Evolutionary conservation across 140 eudicot species (phyloP).

Genomic region (Bidens hawaiensis): DNA sequence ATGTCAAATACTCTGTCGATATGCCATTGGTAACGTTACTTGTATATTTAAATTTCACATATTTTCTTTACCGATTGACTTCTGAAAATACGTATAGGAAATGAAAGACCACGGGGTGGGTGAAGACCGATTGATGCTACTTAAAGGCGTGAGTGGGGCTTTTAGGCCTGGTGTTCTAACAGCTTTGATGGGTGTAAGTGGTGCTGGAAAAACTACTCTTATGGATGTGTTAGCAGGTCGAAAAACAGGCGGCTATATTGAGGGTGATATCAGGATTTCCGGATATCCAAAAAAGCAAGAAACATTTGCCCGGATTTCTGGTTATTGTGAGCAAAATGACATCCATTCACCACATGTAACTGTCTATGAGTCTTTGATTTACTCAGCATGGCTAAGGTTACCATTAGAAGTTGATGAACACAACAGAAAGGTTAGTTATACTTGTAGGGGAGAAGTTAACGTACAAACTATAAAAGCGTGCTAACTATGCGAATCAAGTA

Average conservation of each 20-base stretch:
- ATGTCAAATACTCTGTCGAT: slow-evolving; percentile 74
- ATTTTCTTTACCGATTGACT: not conserved
- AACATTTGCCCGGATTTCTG: slow-evolving; percentile 57
- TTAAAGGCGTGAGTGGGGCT: slow-evolving; percentile 61
- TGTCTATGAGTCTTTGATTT: slow-evolving; percentile 46
- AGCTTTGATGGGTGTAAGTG: slow-evolving; percentile 69
- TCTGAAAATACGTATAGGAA: slow-evolving; percentile 38
- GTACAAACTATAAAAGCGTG: too few species aligned
- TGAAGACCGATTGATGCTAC: slow-evolving; percentile 49
- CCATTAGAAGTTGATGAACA: slow-evolving; percentile 40
- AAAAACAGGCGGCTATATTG: slow-evolving; percentile 69
- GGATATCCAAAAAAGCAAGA: slow-evolving; percentile 68
- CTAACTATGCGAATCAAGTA: too few species aligned
- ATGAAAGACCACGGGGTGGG: slow-evolving; percentile 53
- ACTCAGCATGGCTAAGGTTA: slow-evolving; percentile 66
- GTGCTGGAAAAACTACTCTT: slow-evolving; percentile 66
- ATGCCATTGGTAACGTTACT: slow-evolving; percentile 62
- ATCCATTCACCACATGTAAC: slow-evolving; percentile 68
- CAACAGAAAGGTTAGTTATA: slow-evolving; percentile 41
- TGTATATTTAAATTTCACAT: not conserved
- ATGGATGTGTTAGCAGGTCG: slow-evolving; percentile 66
- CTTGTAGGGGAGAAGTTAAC: too few species aligned
- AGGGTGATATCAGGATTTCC: slow-evolving; percentile 44
- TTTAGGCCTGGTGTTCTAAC: slow-evolving; percentile 67
- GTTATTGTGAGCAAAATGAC: slow-evolving; percentile 64